phyloP scores from a whole-genome alignment of 345 rosid genomes.

The Acer yangbiense region DNA sequence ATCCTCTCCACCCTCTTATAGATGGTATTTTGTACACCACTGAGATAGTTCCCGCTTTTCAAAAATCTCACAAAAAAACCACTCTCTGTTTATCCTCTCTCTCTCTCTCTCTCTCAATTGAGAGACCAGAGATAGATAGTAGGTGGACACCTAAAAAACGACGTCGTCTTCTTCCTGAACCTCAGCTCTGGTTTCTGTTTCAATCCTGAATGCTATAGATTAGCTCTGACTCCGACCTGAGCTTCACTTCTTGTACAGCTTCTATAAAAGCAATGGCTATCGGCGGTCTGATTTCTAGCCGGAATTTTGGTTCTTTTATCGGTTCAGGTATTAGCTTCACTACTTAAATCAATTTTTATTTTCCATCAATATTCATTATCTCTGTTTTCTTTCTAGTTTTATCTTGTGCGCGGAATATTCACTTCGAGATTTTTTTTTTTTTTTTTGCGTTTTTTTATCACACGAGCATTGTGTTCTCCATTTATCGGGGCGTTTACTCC shows the following conservation, averaged over 20 bases:
- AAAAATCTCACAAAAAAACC: constrained; percentile 9
- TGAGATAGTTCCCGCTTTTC: constrained; percentile 59
- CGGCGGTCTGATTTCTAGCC: constrained; percentile 73
- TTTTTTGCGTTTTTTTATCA: neutral
- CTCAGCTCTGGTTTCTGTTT: constrained; percentile 18
- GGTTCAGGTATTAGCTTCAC: constrained; percentile 51
- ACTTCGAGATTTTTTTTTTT: constrained; percentile 6
- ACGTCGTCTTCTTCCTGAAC: constrained; percentile 8
- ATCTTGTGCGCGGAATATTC: neutral
- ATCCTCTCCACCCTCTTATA: constrained; percentile 47
- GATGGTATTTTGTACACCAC: constrained; percentile 40
- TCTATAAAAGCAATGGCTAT: constrained; percentile 57
- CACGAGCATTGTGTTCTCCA: neutral
- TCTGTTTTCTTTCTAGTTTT: neutral
- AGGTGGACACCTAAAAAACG: constrained; percentile 3
- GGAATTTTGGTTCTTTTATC: constrained; percentile 56
- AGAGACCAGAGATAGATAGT: neutral
- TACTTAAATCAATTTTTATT: neutral
- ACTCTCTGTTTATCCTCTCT: constrained; percentile 37
- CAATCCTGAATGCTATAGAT: constrained; percentile 34
- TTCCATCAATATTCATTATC: neutral
- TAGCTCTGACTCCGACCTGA: constrained; percentile 18
- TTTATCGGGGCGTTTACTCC: neutral
- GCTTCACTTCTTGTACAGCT: constrained; percentile 24
- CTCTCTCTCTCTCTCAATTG: constrained; percentile 15